A percentile compares a stretch with the other conserved stretches of the same genome.
Conservation (phyloP, 495 filamentous ascomycete genomes). For the Tuber magnatum region DNA sequence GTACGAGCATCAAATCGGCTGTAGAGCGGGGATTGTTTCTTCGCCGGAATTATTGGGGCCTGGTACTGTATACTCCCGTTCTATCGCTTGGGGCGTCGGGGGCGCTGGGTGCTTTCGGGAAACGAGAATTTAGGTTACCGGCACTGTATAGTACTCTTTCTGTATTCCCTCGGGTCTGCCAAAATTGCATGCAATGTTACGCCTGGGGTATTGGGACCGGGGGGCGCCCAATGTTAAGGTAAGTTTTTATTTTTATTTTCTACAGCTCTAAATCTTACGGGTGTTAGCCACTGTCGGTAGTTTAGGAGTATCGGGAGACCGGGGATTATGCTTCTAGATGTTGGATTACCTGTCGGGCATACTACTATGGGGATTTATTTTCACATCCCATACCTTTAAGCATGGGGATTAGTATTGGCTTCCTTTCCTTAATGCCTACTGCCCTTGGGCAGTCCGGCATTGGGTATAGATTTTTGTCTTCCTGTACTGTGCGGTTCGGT, state of each 20-base stretch:
- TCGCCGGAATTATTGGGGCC: not conserved
- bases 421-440: not conserved
- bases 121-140: not conserved
- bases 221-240: not conserved
- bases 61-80: not conserved
- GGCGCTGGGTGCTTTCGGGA: not conserved
- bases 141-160: not conserved
- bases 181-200: not conserved
- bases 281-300: not conserved
- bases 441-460: not conserved
- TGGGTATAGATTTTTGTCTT: not conserved
- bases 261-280: not conserved
- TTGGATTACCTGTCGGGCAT: not conserved
- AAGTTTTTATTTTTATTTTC: not conserved
- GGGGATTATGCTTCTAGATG: not conserved
- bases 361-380: not conserved
- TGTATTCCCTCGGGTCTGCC: not conserved
- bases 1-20: not conserved
- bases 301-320: not conserved
- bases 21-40: not conserved
- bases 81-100: not conserved
- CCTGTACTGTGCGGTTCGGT: not conserved
- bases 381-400: not conserved
- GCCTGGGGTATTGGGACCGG: not conserved
- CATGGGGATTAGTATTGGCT: not conserved